Conservation (phyloP, 306 rosid genomes). For the Mimosa pudica region DNA sequence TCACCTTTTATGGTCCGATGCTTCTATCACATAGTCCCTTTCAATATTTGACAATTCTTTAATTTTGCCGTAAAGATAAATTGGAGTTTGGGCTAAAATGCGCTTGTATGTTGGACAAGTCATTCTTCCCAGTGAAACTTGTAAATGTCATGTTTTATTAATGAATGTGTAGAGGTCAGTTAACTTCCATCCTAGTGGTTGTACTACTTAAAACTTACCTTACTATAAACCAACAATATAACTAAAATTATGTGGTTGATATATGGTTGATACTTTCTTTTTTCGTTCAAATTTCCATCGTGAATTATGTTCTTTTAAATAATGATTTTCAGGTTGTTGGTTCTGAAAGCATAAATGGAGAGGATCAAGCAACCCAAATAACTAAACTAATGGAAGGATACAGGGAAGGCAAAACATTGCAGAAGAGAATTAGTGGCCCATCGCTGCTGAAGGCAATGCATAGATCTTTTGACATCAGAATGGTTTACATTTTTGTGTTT, state of each 20-base stretch:
- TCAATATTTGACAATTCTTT: background rate
- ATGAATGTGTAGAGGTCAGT: background rate
- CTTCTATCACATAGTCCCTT: constrained; percentile 10
- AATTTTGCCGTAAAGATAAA: background rate
- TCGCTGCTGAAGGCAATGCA: constrained; percentile 48
- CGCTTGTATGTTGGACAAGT: background rate
- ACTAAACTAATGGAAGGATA: constrained; percentile 78
- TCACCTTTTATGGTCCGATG: background rate
- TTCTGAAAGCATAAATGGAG: constrained; percentile 67
- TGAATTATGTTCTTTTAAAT: background rate
- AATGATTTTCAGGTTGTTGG: constrained; percentile 63
- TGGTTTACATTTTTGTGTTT: constrained; percentile 67
- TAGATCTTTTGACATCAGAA: constrained; percentile 60
- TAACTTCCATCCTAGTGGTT: background rate
- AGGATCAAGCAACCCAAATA: constrained; percentile 75
- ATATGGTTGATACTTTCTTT: constrained; percentile 18
- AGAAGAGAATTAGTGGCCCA: constrained; percentile 54
- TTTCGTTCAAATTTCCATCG: constrained; percentile 5
- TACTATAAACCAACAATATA: background rate
- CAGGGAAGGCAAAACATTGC: constrained; percentile 70
- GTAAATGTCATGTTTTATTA: background rate
- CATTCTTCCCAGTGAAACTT: constrained; percentile 19
- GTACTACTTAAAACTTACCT: background rate
- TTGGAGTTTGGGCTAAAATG: background rate
- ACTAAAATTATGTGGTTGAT: constrained; percentile 21